Conservation (phyloP, 2,329 filamentous ascomycete genomes). For the Fusarium abutilonis region DNA sequence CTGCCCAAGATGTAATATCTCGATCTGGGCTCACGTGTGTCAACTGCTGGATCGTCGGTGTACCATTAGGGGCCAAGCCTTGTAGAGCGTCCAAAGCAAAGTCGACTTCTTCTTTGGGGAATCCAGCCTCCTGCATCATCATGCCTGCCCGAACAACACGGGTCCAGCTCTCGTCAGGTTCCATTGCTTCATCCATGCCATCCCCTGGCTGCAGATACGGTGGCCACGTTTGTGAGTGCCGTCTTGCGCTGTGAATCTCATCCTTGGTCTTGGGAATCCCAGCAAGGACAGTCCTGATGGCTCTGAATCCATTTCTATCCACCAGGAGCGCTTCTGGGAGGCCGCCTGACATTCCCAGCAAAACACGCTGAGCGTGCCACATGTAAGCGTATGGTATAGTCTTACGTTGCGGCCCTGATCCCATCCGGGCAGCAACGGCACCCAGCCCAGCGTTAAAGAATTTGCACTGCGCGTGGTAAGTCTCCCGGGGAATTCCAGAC, state of each 20-base stretch:
- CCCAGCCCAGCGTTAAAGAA: conserved; percentile 48
- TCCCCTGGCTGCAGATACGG: conserved; percentile 67
- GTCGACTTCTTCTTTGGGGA: conserved; percentile 58
- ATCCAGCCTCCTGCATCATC: conserved; percentile 67
- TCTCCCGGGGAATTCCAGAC: conserved; percentile 24
- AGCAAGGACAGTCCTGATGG: conserved; percentile 64
- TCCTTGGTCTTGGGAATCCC: conserved; percentile 62
- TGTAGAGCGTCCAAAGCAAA: conserved; percentile 62
- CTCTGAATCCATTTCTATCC: conserved; percentile 61
- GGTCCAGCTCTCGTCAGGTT: conserved; percentile 63
- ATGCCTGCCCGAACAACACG: conserved; percentile 63
- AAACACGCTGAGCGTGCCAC: conserved; percentile 66
- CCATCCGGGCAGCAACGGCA: conserved; percentile 43
- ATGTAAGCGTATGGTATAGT: conserved; percentile 48
- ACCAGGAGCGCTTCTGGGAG: conserved; percentile 62
- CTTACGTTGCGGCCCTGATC: conserved; percentile 39
- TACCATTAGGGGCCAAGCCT: conserved; percentile 60
- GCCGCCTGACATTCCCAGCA: conserved; percentile 62
- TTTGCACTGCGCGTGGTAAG: conserved; percentile 45
- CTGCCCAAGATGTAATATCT: conserved; percentile 59
- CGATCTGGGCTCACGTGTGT: conserved; percentile 32
- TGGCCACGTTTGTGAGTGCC: conserved; percentile 66
- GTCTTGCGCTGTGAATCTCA: conserved; percentile 60
- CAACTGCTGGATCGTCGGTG: conserved; percentile 66
- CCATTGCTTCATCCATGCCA: conserved; percentile 66